Conservation (phyloP, 306 rosid species). For the Acacia melanoxylon region DNA sequence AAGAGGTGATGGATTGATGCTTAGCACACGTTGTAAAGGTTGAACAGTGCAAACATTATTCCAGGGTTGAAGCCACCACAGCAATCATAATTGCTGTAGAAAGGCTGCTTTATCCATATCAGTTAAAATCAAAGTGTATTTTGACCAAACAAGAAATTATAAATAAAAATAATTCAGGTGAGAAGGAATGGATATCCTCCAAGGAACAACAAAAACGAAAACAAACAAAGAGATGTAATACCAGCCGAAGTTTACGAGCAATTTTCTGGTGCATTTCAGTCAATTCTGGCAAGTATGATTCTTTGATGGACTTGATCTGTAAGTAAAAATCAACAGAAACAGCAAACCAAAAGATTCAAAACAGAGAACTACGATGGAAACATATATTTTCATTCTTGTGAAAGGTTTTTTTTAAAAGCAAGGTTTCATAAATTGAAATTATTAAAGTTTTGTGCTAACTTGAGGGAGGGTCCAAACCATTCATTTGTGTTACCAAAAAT, state of each 20-base stretch:
- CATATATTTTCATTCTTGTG: conserved; percentile 5
- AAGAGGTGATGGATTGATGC: conserved; percentile 16
- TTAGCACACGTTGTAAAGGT: not conserved
- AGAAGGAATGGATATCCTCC: not conserved
- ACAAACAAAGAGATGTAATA: conserved; percentile 23
- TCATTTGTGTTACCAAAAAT: not conserved
- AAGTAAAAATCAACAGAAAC: conserved; percentile 25
- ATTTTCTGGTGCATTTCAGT: conserved; percentile 61
- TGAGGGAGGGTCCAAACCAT: conserved; percentile 6
- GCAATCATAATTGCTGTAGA: conserved; percentile 3
- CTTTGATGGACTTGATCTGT: conserved; percentile 78
- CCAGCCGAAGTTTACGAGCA: conserved; percentile 63
- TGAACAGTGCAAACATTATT: not conserved
- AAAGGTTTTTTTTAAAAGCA: not conserved
- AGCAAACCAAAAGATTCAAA: conserved; percentile 28
- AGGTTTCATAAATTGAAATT: conserved; percentile 11
- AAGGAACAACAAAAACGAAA: not conserved
- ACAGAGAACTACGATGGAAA: conserved; percentile 10
- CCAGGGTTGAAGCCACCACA: conserved; percentile 16
- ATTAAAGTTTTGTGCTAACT: conserved; percentile 13
- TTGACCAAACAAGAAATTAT: not conserved
- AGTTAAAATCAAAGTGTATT: conserved; percentile 2
- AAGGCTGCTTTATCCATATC: conserved; percentile 16
- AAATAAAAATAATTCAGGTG: not conserved
- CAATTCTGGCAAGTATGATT: conserved; percentile 55